Evolutionary conservation across 1,139 yeast species (phyloP).

Genomic region (Debaryomyces subglobosus): DNA sequence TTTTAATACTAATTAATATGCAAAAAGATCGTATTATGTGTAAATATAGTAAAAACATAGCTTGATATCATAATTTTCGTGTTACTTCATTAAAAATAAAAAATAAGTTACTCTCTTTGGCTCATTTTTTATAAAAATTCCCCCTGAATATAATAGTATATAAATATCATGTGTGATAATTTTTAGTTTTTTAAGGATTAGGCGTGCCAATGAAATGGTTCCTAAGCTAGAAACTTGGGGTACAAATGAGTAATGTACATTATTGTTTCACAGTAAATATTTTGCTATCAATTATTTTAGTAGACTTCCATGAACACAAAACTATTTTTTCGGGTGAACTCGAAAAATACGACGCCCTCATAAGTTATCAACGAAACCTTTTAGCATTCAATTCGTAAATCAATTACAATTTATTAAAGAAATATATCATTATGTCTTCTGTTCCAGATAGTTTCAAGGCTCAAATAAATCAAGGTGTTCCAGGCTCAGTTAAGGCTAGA

Average conservation of each 20-base stretch:
- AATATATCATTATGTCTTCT: slow-evolving; percentile 11
- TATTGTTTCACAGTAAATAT: no score
- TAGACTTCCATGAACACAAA: background rate
- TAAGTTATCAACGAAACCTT: background rate
- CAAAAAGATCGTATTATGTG: background rate
- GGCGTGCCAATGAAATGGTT: no score
- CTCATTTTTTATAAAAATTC: no score
- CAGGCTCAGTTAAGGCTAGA: slow-evolving; percentile 19
- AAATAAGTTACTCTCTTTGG: no score
- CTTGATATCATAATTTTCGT: background rate
- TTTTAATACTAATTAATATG: background rate
- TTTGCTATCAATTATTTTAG: background rate
- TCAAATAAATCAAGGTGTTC: slow-evolving; percentile 21
- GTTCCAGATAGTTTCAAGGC: slow-evolving; percentile 20
- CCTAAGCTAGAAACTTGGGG: no score
- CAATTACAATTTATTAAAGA: background rate
- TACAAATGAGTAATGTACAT: no score
- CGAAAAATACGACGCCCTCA: background rate
- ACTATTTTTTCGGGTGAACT: background rate
- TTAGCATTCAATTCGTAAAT: background rate
- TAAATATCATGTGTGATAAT: no score
- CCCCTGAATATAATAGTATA: no score
- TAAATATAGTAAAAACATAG: background rate
- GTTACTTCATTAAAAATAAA: no score
- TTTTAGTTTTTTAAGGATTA: no score